A percentile compares a stretch with the other conserved stretches of the same genome.
phyloP scores from a whole-genome alignment of 2,329 filamentous ascomycete species.

The Cladophialophora bantiana region DNA sequence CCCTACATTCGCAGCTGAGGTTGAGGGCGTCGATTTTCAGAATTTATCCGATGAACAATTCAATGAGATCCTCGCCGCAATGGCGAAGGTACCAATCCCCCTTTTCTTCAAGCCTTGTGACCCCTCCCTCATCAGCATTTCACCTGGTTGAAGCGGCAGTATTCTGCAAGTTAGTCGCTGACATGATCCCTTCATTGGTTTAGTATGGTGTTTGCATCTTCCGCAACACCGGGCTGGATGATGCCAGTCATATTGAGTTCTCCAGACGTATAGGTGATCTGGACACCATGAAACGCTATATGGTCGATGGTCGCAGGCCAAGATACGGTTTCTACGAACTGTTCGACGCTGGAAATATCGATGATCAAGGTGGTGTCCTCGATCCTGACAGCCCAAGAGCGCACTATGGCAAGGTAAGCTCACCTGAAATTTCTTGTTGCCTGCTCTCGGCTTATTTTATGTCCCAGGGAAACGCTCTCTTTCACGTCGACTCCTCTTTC shows the following conservation, averaged over 20 bases:
- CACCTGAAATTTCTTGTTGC: background rate
- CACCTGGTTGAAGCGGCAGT: background rate
- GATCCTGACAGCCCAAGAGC: slow-evolving; percentile 43
- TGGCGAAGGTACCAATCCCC: slow-evolving; percentile 45
- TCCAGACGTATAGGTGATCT: slow-evolving; percentile 62
- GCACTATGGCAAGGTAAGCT: slow-evolving; percentile 49
- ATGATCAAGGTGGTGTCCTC: slow-evolving; percentile 55
- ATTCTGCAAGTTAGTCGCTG: background rate
- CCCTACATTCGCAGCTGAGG: slow-evolving; percentile 49
- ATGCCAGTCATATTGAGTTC: slow-evolving; percentile 60
- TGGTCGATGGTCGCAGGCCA: slow-evolving; percentile 54
- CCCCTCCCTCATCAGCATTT: background rate
- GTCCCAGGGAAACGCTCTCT: slow-evolving; percentile 57
- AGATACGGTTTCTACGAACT: slow-evolving; percentile 59
- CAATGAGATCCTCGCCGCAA: slow-evolving; percentile 46
- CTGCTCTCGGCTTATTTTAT: background rate
- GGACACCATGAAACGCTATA: slow-evolving; percentile 61
- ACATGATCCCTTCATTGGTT: background rate
- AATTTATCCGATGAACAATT: slow-evolving; percentile 46
- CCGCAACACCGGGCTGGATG: slow-evolving; percentile 59
- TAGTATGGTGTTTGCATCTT: slow-evolving; percentile 63
- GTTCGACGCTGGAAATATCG: slow-evolving; percentile 65
- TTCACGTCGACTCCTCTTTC: slow-evolving; percentile 65
- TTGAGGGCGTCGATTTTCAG: slow-evolving; percentile 48
- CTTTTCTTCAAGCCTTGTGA: background rate